Evolutionary conservation across 208 protist genomes (phyloP).

Genomic region (Plasmodiophora brassicae): DNA sequence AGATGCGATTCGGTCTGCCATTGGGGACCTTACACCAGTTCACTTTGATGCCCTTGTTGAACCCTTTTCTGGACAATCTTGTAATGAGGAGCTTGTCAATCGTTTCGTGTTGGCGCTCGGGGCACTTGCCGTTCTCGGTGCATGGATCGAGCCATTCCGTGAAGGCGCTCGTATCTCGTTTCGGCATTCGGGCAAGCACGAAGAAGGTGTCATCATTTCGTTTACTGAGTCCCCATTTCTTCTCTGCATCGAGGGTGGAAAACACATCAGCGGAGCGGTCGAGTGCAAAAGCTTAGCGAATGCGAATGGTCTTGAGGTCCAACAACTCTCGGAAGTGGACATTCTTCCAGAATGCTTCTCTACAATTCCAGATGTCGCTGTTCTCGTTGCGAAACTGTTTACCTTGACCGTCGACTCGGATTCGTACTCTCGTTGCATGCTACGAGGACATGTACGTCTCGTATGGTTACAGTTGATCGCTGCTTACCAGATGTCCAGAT

Average conservation of each 20-base stretch:
- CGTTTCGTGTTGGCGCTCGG: background rate
- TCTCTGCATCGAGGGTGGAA: background rate
- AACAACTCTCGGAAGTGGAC: background rate
- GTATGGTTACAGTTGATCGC: background rate
- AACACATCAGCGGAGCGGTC: background rate
- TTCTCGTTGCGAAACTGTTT: background rate
- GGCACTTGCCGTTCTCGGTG: background rate
- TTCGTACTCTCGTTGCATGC: background rate
- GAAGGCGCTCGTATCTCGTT: background rate
- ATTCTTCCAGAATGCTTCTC: background rate
- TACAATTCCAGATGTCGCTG: background rate
- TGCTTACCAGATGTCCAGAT: background rate
- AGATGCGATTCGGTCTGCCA: background rate
- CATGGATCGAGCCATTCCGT: conserved; percentile 8
- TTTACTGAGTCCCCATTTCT: background rate
- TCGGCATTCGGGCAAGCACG: background rate
- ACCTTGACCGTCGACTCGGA: background rate
- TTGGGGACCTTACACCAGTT: background rate
- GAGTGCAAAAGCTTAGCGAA: background rate
- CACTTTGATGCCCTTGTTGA: too few relatives aligned
- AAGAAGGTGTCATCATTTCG: background rate
- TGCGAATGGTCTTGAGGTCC: background rate
- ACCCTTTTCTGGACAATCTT: too few relatives aligned
- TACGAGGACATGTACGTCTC: background rate
- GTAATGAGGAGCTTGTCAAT: too few relatives aligned